phyloP scores from a whole-genome alignment of 2,329 filamentous ascomycete species.

The Penicillium italicum region DNA sequence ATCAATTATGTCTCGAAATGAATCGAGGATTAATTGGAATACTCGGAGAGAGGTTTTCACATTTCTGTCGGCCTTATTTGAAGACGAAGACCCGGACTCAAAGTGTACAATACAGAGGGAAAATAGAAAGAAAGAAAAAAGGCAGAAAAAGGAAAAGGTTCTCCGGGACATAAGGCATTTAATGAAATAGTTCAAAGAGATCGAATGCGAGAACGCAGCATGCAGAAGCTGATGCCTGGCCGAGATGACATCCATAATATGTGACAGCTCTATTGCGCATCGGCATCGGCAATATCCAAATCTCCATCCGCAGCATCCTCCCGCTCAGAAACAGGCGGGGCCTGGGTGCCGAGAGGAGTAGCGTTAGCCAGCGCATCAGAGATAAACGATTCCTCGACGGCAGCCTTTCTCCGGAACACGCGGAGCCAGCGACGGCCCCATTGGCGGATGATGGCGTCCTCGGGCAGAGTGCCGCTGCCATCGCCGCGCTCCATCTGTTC shows the following conservation, averaged over 20 bases:
- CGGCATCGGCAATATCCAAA: constrained; percentile 31
- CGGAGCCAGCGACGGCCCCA: constrained; percentile 87
- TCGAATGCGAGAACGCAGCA: constrained; percentile 1
- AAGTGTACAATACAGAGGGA: constrained; percentile 13
- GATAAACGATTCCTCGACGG: constrained; percentile 76
- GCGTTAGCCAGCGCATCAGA: constrained; percentile 53
- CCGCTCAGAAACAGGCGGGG: constrained; percentile 24
- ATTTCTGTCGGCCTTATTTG: background rate
- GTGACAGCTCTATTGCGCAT: constrained; percentile 12
- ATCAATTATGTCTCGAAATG: background rate
- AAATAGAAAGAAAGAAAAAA: background rate
- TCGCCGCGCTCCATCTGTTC: constrained; percentile 66
- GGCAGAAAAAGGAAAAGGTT: background rate
- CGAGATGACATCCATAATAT: background rate
- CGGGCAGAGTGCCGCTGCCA: constrained; percentile 49
- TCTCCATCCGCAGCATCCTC: constrained; percentile 28
- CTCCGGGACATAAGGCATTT: constrained; percentile 7
- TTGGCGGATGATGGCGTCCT: constrained; percentile 63
- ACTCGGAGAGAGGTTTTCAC: background rate
- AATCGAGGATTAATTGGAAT: background rate
- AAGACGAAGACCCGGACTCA: background rate
- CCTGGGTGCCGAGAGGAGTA: constrained; percentile 39
- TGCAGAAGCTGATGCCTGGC: background rate
- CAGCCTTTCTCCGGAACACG: constrained; percentile 75
- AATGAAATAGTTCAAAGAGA: constrained; percentile 3